A percentile compares a stretch with the other conserved stretches of the same genome.
Conservation (phyloP, 495 filamentous ascomycete genomes). For the Annulohypoxylon maeteangense region DNA sequence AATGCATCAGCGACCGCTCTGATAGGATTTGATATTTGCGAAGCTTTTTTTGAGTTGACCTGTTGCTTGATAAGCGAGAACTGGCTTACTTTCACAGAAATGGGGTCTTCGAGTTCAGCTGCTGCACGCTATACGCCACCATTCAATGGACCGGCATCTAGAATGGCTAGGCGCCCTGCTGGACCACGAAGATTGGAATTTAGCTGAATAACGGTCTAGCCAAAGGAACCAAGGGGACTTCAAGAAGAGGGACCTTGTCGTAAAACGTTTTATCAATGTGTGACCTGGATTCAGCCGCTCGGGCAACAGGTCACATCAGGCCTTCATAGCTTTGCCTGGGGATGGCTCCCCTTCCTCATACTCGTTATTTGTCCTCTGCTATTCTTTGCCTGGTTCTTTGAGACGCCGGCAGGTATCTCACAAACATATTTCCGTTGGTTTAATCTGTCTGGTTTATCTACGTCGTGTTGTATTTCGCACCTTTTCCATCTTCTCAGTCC, state of each 20-base stretch:
- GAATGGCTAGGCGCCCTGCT: conserved; percentile 34
- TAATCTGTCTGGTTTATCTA: neutral
- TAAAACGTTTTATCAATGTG: conserved; percentile 17
- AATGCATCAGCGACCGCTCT: neutral
- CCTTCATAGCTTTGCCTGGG: conserved; percentile 5
- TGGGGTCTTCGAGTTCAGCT: conserved; percentile 41
- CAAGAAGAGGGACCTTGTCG: conserved; percentile 8
- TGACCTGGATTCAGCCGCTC: conserved; percentile 23
- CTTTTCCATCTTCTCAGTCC: neutral
- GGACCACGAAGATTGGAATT: conserved; percentile 16
- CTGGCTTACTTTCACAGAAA: conserved; percentile 26
- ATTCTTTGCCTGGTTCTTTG: neutral
- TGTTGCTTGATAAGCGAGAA: conserved; percentile 28
- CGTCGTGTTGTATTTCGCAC: neutral
- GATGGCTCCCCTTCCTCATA: conserved; percentile 1
- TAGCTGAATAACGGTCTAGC: conserved; percentile 12
- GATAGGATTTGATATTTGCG: neutral
- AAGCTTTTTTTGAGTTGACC: conserved; percentile 8
- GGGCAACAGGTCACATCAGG: conserved; percentile 17
- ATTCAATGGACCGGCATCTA: conserved; percentile 35
- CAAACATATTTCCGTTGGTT: neutral
- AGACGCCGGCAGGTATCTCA: neutral
- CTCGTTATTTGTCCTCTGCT: neutral
- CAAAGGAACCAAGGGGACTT: conserved; percentile 19
- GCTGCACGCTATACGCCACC: conserved; percentile 44